Base-by-base conservation (phyloP, 495 filamentous ascomycete species). In the Durotheca rogersii region DNA sequence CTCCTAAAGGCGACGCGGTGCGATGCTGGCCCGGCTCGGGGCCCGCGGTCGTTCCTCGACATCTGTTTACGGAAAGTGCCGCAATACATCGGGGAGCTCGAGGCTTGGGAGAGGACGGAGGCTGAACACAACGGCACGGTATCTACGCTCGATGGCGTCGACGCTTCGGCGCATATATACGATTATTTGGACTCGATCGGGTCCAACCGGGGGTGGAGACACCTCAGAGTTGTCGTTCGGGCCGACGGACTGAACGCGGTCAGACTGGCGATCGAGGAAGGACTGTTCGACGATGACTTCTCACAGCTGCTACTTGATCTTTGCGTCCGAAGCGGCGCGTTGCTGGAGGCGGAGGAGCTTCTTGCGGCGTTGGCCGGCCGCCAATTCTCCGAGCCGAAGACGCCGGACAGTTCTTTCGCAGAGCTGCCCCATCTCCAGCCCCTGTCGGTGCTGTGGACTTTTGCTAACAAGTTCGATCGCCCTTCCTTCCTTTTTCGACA, bases 191-290 rank as follows among this genome's bases (percentile, higher is more conserved):
- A 90, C 55, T 58, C 71, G 0, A 66, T 81, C 17, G 84, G 83
- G 39, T 71, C 77, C 6, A 66, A 66, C 32, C 69, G 71, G 29
- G 85, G 86, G 21, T 90, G 87, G 86, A 79, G 67, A 40, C 79
- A 81, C 46, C 70, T 91, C 0, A 77, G 78, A 40, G 70, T 79
- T 37, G 75, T 86, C 30, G 83, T 84, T 16, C 78, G 86, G 44
- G 77, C 85, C 4, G 84, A 89, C 44, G 85, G 83, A n/a, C 61
- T 89, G 7, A 56, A 69, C 25, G 67, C 86, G 23, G 60, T 91
- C 20, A 72, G 69, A 37, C 47, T 52, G 16, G 62, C 47, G 14
- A 59, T 66, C 6, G 12, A 21, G 9, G 62, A 67, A 16, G 58
- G 51, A 0, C 25, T 69, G 7, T 64, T 67, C 15, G 64, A 67